Evolutionary conservation across 371 early-diverging fungal genomes (phyloP).

Genomic region (Haplosporangium sp.): DNA sequence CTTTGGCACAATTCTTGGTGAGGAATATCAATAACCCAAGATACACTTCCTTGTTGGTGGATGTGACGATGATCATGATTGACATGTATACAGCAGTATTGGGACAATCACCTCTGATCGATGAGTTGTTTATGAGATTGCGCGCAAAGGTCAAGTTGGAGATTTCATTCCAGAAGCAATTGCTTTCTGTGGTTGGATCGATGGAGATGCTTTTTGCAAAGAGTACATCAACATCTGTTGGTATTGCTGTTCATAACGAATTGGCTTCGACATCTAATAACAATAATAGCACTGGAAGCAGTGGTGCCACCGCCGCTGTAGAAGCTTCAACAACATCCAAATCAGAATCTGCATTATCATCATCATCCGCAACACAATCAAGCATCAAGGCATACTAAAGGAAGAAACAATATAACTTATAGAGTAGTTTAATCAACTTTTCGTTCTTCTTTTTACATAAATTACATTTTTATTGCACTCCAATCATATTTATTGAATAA

Average conservation of each 20-base stretch:
- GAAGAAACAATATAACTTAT: neutral
- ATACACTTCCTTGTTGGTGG: constrained; percentile 80
- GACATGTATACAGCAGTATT: constrained; percentile 87
- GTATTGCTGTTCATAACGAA: constrained; percentile 49
- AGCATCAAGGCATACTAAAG: constrained; percentile 18
- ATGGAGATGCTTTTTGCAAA: constrained; percentile 82
- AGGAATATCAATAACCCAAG: constrained; percentile 82
- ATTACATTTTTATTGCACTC: neutral
- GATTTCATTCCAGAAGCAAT: constrained; percentile 79
- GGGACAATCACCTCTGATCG: constrained; percentile 82
- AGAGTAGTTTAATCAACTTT: neutral
- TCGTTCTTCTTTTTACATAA: neutral
- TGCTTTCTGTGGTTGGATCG: constrained; percentile 81
- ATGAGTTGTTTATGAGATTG: constrained; percentile 72
- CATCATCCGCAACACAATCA: constrained; percentile 39
- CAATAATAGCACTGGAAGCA: constrained; percentile 6
- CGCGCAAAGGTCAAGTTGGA: constrained; percentile 77
- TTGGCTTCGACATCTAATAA: constrained; percentile 24
- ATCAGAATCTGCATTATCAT: constrained; percentile 9
- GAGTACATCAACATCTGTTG: constrained; percentile 52
- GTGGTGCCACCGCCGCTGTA: neutral
- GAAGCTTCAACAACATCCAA: constrained; percentile 16
- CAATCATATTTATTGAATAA: too few relatives aligned
- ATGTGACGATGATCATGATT: constrained; percentile 79
- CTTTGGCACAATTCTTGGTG: constrained; percentile 82